These are phyloP conservation scores for Antitrichia curtipendula DNA, from an alignment of 225 moss, liverwort and hornwort species.

Conservation along the genomic window DNA sequence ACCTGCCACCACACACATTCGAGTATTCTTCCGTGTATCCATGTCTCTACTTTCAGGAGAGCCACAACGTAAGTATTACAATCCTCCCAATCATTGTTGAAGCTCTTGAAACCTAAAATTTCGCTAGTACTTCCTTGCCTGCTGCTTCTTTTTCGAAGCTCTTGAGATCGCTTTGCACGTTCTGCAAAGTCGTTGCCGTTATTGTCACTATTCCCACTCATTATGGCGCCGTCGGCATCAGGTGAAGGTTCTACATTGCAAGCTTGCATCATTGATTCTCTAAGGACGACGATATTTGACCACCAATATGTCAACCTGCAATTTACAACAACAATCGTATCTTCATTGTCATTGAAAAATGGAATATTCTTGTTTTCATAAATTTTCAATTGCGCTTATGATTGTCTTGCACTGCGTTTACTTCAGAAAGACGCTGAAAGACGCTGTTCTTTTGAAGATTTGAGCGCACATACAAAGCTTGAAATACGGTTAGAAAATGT, in stretches of 20 bases:
- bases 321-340: not conserved
- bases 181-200: not conserved
- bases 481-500: not conserved
- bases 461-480: not conserved
- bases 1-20: slow-evolving; percentile 99
- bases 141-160: not conserved
- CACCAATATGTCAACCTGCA: slow-evolving; percentile 90
- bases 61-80: slow-evolving; percentile 54
- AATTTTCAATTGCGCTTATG: not conserved
- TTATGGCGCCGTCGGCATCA: not conserved
- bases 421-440: too few relatives aligned
- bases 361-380: not conserved
- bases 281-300: slow-evolving; percentile 75
- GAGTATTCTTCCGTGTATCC: slow-evolving; percentile 73
- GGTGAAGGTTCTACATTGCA: slow-evolving; percentile 28
- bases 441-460: not conserved
- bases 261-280: slow-evolving; percentile 57
- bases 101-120: slow-evolving; percentile 22
- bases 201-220: not conserved
- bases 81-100: slow-evolving; percentile 55
- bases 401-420: too few relatives aligned
- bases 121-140: slow-evolving; percentile 18
- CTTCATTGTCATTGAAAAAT: not conserved
- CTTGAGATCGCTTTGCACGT: slow-evolving; percentile 21
- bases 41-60: slow-evolving; percentile 68